Base-by-base conservation (phyloP, 176 grass and related monocot genomes). In the Echinochloa phyllopogon region DNA sequence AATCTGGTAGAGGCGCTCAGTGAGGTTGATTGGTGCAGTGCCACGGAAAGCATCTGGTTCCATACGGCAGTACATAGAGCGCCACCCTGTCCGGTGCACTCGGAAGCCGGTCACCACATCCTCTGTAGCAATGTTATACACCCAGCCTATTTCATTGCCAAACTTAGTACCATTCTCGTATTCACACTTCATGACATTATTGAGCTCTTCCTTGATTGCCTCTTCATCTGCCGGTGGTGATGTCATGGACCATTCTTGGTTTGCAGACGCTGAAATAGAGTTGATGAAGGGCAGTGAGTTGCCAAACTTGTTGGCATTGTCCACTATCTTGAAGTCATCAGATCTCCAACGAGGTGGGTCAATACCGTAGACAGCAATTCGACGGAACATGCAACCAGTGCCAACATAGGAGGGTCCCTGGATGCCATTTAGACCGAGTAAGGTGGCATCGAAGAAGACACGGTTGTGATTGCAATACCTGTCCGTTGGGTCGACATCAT, bases 401-500 rank as follows among this genome's bases (percentile, higher is more conserved):
- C 88, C 88, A 6, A 89, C 88, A 85, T 77, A 89, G 52, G 83
- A 85, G 23, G 88, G 88, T 36, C 88, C 88, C 87, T 94, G 95
- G 45, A 97, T 43, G 39, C 95, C 95, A 81, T 98, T 94, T 18
- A 98, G 95, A 39, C 92, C 95, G 0, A 94, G 92, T 91, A 98
- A 94, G 84, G 94, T 98, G 62, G 92, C 95, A 33, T 98, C 95
- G 15, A 98, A 98, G 91, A 98, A 98, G 82, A 98, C 89, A 23
- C 90, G 94, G 65, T 98, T 98, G 82, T 98, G 95, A 71, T 98
- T 98, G 77, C 90, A 90, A 21, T 98, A 98, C 50, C 95, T 92
- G 75, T 98, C 95, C 9, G 92, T 94, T 64, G 95, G 95, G 66
- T 98, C 95, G 45, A 98, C 94, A 45, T 91, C 95, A 64, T 98